Percentiles rank a stretch among this genome's conserved stretches.
phyloP scores from a whole-genome alignment of 2,329 filamentous ascomycete genomes.

The Ophiobolus disseminans region DNA sequence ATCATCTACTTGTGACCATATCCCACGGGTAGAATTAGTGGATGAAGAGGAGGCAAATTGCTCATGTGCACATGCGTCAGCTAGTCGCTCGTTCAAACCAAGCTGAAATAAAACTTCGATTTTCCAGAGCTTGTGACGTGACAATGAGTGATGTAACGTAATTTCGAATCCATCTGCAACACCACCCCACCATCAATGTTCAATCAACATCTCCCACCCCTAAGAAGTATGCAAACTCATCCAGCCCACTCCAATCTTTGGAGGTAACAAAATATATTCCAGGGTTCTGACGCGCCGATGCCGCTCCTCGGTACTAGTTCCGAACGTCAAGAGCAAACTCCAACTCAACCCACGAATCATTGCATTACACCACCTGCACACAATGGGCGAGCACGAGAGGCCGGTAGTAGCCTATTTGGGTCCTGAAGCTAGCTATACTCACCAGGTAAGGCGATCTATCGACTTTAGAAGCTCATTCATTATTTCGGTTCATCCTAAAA shows the following conservation, averaged over 20 bases:
- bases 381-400: constrained; percentile 24
- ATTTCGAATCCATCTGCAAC: too few species aligned
- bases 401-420: constrained; percentile 65
- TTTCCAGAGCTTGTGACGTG: too few species aligned
- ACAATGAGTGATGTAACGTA: too few species aligned
- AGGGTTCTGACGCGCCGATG: neutral
- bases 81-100: constrained; percentile 38
- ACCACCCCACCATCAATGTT: too few species aligned
- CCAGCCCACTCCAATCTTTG: neutral
- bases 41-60: constrained; percentile 35
- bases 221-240: neutral
- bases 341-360: neutral
- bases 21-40: constrained; percentile 27
- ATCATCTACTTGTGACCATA: constrained; percentile 38
- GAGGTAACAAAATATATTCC: neutral
- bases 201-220: too few species aligned
- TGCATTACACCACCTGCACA: neutral
- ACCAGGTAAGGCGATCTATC: constrained; percentile 61
- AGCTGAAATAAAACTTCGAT: constrained; percentile 35
- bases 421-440: constrained; percentile 71
- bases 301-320: neutral
- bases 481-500: too few species aligned
- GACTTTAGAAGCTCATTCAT: neutral
- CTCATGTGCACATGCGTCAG: constrained; percentile 28
- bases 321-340: neutral